Evolutionary conservation across 2,329 filamentous ascomycete species (phyloP), one percentile per base, ranked within the genome.

Genomic region (Cordyceps militaris): DNA sequence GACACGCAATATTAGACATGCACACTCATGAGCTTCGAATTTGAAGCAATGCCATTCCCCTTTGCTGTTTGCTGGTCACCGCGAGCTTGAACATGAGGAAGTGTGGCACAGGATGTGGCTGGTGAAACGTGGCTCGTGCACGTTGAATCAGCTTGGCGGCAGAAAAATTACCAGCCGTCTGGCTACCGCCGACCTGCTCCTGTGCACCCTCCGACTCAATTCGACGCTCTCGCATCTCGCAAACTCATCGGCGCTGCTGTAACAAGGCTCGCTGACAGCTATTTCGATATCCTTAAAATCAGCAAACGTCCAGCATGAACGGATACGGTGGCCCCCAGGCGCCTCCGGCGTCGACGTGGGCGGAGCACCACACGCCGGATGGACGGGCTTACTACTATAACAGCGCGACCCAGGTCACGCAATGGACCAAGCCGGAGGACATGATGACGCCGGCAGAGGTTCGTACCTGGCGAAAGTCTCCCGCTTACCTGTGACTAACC

Each of bases 331-430:
- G 75, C 65, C 75, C 80, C 68, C 75, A 78, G 61, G 57, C 62
- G 36, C 76, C 80, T 54, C 73, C 78, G 57, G 70, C 82, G 44
- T 96, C 92, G 92, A 85, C 89, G 71, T 97, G 92, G 92, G 86
- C 89, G 71, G 89, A 94, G 71, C 86, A 89, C 64, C 87, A 85
- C 65, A 89, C 87, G 64, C 76, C 85, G 3, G 91, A 96, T 67
- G 93, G 92, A 63, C 85, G 89, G 64, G 79, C 85, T 48, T 99
- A 99, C 73, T 99, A 95, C 72, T 96, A 92, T 78, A 96, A 99
- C 70, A 76, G 85, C 13, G 75, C 84, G 61, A 96, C 91, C 16
- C 95, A 95, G 70, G 83, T 81, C 62, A 97, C 94, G 32, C 88
- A 92, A 81, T 99, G 94, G 94, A 87, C 85, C 42, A 97, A 97